phyloP scores from a whole-genome alignment of 768 basidiomycete genomes.

The Zangia roseola region DNA sequence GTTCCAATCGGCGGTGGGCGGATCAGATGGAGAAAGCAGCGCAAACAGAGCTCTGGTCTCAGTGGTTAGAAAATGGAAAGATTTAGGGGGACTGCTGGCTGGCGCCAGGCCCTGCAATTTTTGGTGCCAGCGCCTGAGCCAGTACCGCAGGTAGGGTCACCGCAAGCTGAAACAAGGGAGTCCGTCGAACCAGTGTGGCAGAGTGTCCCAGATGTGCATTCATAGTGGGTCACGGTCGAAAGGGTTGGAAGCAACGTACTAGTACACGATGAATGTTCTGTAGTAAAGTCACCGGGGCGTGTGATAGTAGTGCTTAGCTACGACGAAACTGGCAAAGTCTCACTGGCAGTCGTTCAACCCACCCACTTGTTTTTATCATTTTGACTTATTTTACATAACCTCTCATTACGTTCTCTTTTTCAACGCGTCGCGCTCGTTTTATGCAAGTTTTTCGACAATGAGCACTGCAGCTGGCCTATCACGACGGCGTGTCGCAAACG shows the following conservation, averaged over 20 bases:
- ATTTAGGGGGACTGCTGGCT: not conserved
- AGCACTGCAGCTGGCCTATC: constrained; percentile 54
- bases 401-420: constrained; percentile 5
- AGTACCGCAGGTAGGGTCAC: not conserved
- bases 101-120: not conserved
- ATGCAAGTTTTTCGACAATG: constrained; percentile 38
- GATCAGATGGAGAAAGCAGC: constrained; percentile 19
- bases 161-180: not conserved
- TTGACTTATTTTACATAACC: constrained; percentile 1
- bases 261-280: no score
- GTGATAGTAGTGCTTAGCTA: constrained; percentile 9
- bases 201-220: no score
- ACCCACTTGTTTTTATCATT: not conserved
- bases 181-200: no score
- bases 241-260: no score
- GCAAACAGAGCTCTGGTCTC: constrained; percentile 11
- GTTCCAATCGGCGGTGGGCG: constrained; percentile 4
- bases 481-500: constrained; percentile 52
- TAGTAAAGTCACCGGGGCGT: no score
- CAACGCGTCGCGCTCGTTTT: constrained; percentile 8
- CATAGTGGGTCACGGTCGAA: not conserved
- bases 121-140: not conserved
- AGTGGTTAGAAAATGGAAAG: not conserved
- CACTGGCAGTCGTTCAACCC: constrained; percentile 2
- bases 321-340: not conserved